Evolutionary conservation across 2,329 filamentous ascomycete genomes (phyloP), one percentile per base, ranked within the genome.

Genomic region (Neonectria neomacrospora): DNA sequence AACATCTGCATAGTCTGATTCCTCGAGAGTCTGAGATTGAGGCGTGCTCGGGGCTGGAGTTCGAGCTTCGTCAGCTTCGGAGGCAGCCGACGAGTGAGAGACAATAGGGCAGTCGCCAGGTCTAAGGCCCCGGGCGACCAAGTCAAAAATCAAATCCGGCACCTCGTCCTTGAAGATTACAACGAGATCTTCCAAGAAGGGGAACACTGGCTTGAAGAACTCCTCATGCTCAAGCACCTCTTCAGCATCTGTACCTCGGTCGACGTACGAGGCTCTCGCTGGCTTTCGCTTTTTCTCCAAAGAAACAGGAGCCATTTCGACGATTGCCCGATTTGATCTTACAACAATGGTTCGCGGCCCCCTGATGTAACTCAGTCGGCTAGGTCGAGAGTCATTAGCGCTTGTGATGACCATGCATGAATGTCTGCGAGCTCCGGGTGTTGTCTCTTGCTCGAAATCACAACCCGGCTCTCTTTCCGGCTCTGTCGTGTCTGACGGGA

Each of bases 141-240:
- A 78, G 22, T 83, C 81, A 1, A 89, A 73, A 0, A 83, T 70
- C 2, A 73, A 63, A 62, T 85, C 80, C 0, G 74, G 71, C 1
- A 75, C 73, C 2, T 81, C 80, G 9, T 82, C 79, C 14, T 81
- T 83, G 58, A 90, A 82, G 48, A 85, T 79, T 23, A 90, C 78
- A 2, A 89, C 80, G 1, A 89, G 71, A 64, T 90, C 85, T 69
- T 90, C 88, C 0, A 79, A 69, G 44, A 87, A 75, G 0, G 84
- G 82, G 22, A 90, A 77, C 0, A 87, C 79, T 1, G 83, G 78
- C 34, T 80, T 76, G 41, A 81, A 80, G 0, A 72, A 57, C 16
- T 71, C 61, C 9, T 74, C 58, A 8, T 63, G 42, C 14, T 68
- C 65, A 1, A 64, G 26, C 14, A 73, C 58, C 2, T 76, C 68